Evolutionary conservation across 73 alveolate genomes (phyloP), one percentile per base, ranked within the genome.

Genomic region (Paramecium tetraurelia): DNA sequence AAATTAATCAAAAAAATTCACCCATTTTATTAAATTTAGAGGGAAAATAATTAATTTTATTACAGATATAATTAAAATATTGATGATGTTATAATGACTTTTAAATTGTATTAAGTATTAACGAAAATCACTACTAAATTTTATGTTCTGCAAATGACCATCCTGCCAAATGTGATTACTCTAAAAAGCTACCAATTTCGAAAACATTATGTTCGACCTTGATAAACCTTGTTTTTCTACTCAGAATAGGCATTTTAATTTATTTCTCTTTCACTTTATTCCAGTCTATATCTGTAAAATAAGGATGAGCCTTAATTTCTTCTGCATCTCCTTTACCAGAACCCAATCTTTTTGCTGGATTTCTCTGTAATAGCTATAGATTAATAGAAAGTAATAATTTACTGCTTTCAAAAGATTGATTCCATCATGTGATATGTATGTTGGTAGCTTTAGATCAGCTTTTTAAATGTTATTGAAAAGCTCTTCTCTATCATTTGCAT

Each of bases 241-340:
- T 80, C n/a, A 80, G 35, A 41, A 80, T 80, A 1, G 90, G 90
- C 90, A 80, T 80, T 43, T 40, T 80, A 0, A 80, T 41, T 43
- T 80, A 14, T 80, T 80, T 80, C 1, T 80, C 90, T 44, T 44
- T 27, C 22, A 80, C 33, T 87, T 75, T 80, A 6, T 24, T 63
- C 97, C 97, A 95, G 38, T 95, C 94, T 6, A 95, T 72, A 29
- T 87, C 95, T 20, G 57, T 84, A 80, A 95, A 95, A 87, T 92
- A 95, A 27, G 69, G 77, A 93, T 95, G 95, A 41, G 86, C 90
- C 59, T 95, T 95, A 11, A 95, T 93, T 95, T 95, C 97, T 40
- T 58, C 86, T 38, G 98, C 98, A 88, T 96, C 99, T 22, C 96
- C 96, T 85, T 89, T 93, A 9, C 99, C 99, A 29, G 99, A 97